Evolutionary conservation across 352 stramenopile species (phyloP).

Genomic region (Phytophthora niederhauseri): DNA sequence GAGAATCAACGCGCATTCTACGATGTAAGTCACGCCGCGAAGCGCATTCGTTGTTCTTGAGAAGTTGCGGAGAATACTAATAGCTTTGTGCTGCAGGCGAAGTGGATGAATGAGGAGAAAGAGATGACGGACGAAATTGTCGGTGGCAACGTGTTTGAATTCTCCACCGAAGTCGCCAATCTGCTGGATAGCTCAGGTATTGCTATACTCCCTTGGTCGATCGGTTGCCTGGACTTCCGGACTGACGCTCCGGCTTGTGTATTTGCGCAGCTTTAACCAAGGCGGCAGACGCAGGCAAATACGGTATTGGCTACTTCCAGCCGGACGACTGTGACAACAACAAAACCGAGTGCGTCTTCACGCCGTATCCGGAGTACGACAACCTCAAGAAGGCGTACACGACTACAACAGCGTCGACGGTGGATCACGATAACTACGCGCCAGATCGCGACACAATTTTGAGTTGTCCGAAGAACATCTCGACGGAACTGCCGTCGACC

Average conservation of each 20-base stretch:
- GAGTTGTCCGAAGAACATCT: constrained; percentile 48
- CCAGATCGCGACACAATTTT: constrained; percentile 45
- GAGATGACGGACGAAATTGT: constrained; percentile 71
- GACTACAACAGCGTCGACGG: constrained; percentile 47
- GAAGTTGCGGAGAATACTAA: not conserved
- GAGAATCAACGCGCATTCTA: constrained; percentile 73
- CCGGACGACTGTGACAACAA: constrained; percentile 66
- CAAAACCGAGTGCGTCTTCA: constrained; percentile 51
- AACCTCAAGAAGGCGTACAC: constrained; percentile 66
- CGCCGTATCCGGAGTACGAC: constrained; percentile 58
- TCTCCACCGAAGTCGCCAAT: constrained; percentile 66
- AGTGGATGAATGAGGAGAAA: constrained; percentile 81
- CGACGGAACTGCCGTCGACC: constrained; percentile 30
- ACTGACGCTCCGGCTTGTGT: no score
- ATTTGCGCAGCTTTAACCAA: constrained; percentile 43
- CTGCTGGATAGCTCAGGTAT: constrained; percentile 40
- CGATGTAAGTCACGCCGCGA: constrained; percentile 37
- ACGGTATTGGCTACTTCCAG: constrained; percentile 67
- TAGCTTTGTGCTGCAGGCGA: constrained; percentile 30
- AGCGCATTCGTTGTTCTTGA: not conserved
- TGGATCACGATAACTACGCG: constrained; percentile 45
- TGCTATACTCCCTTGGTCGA: no score
- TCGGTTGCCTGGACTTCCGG: no score
- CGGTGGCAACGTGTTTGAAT: constrained; percentile 81
- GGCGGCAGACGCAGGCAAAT: constrained; percentile 54